Percentiles rank a stretch among this genome's conserved stretches.
Evolutionary conservation across 1,284 basidiomycete genomes (phyloP).

Genomic region (Malassezia brasiliensis): DNA sequence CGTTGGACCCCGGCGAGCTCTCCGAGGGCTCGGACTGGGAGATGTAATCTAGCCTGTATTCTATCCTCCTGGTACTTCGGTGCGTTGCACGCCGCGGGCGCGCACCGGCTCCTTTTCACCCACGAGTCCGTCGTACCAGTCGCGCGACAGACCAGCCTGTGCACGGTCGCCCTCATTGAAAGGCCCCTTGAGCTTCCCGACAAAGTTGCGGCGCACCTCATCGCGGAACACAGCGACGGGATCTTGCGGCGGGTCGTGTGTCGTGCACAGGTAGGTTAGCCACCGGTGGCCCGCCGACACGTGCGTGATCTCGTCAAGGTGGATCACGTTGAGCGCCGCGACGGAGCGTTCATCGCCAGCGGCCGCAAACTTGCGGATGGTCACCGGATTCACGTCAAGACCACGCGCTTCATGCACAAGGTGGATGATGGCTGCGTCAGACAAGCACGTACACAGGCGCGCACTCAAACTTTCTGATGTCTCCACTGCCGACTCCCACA

Average conservation of each 20-base stretch:
- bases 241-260: slow-evolving; percentile 56
- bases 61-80: slow-evolving; percentile 28
- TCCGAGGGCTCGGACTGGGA: slow-evolving; percentile 6
- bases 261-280: slow-evolving; percentile 67
- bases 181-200: slow-evolving; percentile 70
- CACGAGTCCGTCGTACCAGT: slow-evolving; percentile 54
- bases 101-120: slow-evolving; percentile 52
- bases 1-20: slow-evolving; percentile 9
- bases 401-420: slow-evolving; percentile 80
- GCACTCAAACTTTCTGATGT: slow-evolving; percentile 65
- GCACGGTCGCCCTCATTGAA: slow-evolving; percentile 69
- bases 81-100: slow-evolving; percentile 22
- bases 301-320: slow-evolving; percentile 69
- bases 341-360: slow-evolving; percentile 65
- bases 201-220: slow-evolving; percentile 66
- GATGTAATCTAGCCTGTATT: neutral
- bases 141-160: slow-evolving; percentile 54
- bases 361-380: slow-evolving; percentile 65
- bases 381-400: slow-evolving; percentile 67
- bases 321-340: slow-evolving; percentile 38
- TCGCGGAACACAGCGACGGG: slow-evolving; percentile 64
- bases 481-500: slow-evolving; percentile 71
- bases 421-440: slow-evolving; percentile 61
- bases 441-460: slow-evolving; percentile 54
- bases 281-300: slow-evolving; percentile 69